Evolutionary conservation across 306 rosid genomes (phyloP).

Genomic region (Prunus kanzakura): DNA sequence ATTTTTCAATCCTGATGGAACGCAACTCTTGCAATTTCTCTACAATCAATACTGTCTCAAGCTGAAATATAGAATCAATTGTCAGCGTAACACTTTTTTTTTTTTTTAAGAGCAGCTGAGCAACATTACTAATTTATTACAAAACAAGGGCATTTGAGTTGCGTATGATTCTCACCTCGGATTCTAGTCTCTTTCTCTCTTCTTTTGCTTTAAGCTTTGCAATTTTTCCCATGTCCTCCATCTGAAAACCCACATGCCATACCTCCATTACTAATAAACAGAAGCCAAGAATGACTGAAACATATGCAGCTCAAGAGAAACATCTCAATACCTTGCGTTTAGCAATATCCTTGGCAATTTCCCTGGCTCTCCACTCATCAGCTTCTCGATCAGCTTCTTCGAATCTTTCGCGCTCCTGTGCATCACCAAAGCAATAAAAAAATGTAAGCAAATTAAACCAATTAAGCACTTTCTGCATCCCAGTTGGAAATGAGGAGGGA

Average conservation of each 20-base stretch:
- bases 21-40: constrained; percentile 90
- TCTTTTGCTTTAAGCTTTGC: constrained; percentile 81
- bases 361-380: constrained; percentile 89
- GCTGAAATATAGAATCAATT: constrained; percentile 42
- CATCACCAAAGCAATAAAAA: constrained; percentile 17
- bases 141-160: neutral
- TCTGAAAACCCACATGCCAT: constrained; percentile 44
- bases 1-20: constrained; percentile 70
- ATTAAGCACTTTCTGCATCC: neutral
- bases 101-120: neutral
- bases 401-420: constrained; percentile 54
- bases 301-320: neutral
- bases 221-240: constrained; percentile 80
- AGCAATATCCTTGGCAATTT: constrained; percentile 79
- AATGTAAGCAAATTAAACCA: constrained; percentile 8
- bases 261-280: neutral
- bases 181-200: constrained; percentile 73
- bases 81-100: neutral
- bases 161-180: constrained; percentile 50
- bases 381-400: constrained; percentile 71
- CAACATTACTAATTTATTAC: too few species aligned
- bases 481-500: neutral
- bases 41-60: constrained; percentile 71
- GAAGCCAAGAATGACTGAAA: neutral
- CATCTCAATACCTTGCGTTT: constrained; percentile 57